Conservation (phyloP, 2,329 filamentous ascomycete species). For the Ophiostoma montium region DNA sequence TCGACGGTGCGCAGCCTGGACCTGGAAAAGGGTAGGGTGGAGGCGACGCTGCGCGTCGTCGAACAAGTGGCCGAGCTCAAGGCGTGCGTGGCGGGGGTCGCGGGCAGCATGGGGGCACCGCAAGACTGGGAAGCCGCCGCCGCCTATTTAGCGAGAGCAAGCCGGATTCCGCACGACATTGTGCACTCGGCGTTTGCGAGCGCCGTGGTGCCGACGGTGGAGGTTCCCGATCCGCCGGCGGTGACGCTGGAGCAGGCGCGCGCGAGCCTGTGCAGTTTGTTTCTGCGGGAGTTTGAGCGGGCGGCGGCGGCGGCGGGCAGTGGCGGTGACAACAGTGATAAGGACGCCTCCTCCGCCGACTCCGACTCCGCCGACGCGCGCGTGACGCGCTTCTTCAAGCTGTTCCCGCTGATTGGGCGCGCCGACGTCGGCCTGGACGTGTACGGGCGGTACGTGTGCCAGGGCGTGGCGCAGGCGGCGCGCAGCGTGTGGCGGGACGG, state of each 20-base stretch:
- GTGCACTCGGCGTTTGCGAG: constrained; percentile 76
- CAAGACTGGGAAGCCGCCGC: constrained; percentile 98
- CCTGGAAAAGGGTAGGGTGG: constrained; percentile 79
- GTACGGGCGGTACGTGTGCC: constrained; percentile 91
- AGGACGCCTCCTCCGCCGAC: too few species aligned
- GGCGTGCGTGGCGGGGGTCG: constrained; percentile 85
- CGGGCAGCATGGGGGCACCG: constrained; percentile 91
- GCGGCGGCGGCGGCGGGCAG: constrained; percentile 72
- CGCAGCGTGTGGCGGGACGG: constrained; percentile 63
- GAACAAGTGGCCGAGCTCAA: constrained; percentile 96
- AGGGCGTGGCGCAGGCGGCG: constrained; percentile 77
- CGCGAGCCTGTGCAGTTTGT: constrained; percentile 79
- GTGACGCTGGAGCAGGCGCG: constrained; percentile 76
- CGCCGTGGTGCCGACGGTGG: constrained; percentile 84
- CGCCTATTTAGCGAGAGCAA: constrained; percentile 71
- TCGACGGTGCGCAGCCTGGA: constrained; percentile 78
- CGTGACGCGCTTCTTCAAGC: constrained; percentile 93
- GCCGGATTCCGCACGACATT: constrained; percentile 66
- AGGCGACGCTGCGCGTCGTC: constrained; percentile 78
- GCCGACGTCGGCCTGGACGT: constrained; percentile 84
- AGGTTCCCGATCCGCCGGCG: constrained; percentile 83
- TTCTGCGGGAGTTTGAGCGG: constrained; percentile 88
- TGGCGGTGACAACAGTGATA: too few species aligned
- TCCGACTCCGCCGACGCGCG: constrained; percentile 80
- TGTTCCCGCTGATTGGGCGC: constrained; percentile 86